Base-by-base conservation (phyloP, 352 stramenopile genomes). In the Phytophthora ohioensis region DNA sequence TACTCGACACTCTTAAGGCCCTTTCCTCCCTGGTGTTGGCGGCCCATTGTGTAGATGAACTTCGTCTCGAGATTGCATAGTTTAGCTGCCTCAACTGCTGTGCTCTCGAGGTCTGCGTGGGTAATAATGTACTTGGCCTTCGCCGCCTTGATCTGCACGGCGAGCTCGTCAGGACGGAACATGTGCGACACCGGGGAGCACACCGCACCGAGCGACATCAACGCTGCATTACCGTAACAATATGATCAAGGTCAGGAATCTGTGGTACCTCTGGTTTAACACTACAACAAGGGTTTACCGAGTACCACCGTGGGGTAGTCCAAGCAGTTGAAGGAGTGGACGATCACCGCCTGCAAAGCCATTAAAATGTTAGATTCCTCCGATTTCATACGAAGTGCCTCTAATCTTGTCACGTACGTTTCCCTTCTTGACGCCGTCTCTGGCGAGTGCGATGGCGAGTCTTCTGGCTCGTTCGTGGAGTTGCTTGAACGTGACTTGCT, bases 251-350 rank as follows among this genome's bases (percentile, higher is more conserved):
- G 8, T 70, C 31, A 71, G 62, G 31, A 57, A 53, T 55, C 21
- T n/a, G 3, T 56, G 5, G 5, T n/a, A 27, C 8, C 41, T 46
- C 13, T 3, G n/a, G 12, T 47, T 56, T 61, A 60, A 43, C 30
- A 61, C 41, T 57, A n/a, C 13, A 17, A 57, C 9, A 45, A 0
- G 12, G 54, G 49, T 57, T 15, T 66, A 91, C 84, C 80, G 12
- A 90, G 73, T 8, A 87, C 70, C 6, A 80, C 63, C 15, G 80
- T 75, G 36, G 80, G 82, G 62, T 84, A 92, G 64, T 92, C 85
- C 30, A 91, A 27, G 54, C 85, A 92, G 71, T 92, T 92, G 65
- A 90, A 82, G 38, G 81, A 84, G 65, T 92, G 83, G 57, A 91
- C 7, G 4, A 90, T 69, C 15, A 92, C 79, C 4, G 76, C 68